Percentiles rank a stretch among this genome's conserved stretches.
phyloP scores from a whole-genome alignment of 306 rosid genomes.

The Prinsepia uniflora region DNA sequence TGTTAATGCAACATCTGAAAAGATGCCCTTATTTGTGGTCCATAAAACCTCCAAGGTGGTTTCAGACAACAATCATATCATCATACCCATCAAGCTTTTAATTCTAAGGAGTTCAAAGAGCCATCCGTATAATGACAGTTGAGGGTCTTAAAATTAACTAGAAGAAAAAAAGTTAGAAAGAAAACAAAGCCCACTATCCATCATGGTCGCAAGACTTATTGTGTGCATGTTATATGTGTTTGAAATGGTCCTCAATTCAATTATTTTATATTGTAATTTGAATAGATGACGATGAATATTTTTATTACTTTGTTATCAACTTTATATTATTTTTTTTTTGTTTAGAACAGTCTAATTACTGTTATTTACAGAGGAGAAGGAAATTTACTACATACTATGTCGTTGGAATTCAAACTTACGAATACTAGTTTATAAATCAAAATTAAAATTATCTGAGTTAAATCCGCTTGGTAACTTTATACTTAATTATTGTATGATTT shows the following conservation, averaged over 20 bases:
- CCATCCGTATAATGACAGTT: constrained; percentile 48
- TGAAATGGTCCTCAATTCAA: constrained; percentile 6
- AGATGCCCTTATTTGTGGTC: constrained; percentile 72
- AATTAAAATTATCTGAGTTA: no score
- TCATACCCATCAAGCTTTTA: constrained; percentile 51
- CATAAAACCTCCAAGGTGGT: constrained; percentile 25
- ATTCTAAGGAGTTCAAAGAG: constrained; percentile 48
- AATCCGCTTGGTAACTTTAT: no score
- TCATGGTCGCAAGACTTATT: constrained; percentile 38
- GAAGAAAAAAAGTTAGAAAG: no score
- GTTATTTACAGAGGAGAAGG: no score
- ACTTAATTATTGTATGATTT: no score
- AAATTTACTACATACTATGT: no score
- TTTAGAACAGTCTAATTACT: no score
- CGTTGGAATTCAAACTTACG: no score
- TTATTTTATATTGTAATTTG: background rate
- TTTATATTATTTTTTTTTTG: background rate
- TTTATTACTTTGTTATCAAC: background rate
- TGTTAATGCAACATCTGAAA: constrained; percentile 50
- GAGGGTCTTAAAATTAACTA: constrained; percentile 25
- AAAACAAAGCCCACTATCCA: constrained; percentile 27
- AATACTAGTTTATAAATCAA: no score
- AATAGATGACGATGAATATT: background rate
- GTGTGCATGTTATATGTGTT: constrained; percentile 22
- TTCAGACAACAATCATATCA: constrained; percentile 55